Base-by-base conservation (phyloP, 192 early-diverging fungal species). In the Thamnidium elegans region DNA sequence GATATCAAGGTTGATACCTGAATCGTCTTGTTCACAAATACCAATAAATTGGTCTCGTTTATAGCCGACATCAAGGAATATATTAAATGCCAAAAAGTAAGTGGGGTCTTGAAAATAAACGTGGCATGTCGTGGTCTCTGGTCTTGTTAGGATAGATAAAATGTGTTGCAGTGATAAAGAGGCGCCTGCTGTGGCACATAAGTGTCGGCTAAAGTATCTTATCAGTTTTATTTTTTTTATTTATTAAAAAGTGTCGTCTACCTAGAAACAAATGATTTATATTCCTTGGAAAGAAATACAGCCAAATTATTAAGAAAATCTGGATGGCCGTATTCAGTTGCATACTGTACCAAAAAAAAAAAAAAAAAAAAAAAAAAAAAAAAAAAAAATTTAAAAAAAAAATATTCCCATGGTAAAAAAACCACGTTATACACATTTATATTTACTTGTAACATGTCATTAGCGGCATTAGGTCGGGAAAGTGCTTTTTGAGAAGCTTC, bases 71-170 rank as follows among this genome's bases (percentile, higher is more conserved):
- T 74, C 64, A 48, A 36, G 13, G n/a, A 66, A 58, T 19, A 69
- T 70, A 23, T 63, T 13, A 46, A 66, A 74, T 1, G 66, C 63
- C 3, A 69, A 26, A 51, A 55, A 55, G 31, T 74, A 74, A 11
- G 73, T 74, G 4, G 73, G 73, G 4, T 69, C 58, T 23, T 74
- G 73, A n/a, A 74, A 62, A 19, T 55, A 66, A 26, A 51, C 62
- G 43, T 47, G 48, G n/a, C 51, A 20, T n/a, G 73, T 70, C 7
- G 19, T 26, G 23, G 61, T 44, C 4, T 48, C 13, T 14, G 73
- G 73, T 26, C 54, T 32, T 2, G 67, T 60, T 1, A 74, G 36
- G 8, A 69, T 10, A 15, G 20, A 46, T n/a, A 74, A 19, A 21
- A 61, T 26, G 14, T 74, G 67, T 15, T 54, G 50, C 7, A 74